Conservation (phyloP, 441 rosid species). For the Mallotus japonicus region DNA sequence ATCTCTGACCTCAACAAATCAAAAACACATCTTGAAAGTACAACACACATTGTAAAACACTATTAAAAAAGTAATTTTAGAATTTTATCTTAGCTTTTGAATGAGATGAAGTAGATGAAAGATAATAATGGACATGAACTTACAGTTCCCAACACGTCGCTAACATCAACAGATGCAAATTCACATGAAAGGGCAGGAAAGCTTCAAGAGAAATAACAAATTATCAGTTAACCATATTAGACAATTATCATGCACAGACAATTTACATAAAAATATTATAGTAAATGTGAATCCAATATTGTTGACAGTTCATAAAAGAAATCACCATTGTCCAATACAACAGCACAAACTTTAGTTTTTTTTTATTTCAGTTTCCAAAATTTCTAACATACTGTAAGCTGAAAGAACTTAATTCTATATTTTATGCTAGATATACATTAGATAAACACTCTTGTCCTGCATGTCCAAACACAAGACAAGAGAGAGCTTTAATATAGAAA, state of each 20-base stretch:
- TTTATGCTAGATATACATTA: no score
- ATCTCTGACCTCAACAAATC: not conserved
- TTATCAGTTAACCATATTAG: constrained; percentile 21
- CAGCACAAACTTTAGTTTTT: not conserved
- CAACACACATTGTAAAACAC: not conserved
- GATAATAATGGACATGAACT: constrained; percentile 38
- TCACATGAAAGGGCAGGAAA: constrained; percentile 98
- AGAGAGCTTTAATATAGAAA: not conserved
- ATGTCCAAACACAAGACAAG: not conserved
- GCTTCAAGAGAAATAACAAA: constrained; percentile 44
- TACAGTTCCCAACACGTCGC: constrained; percentile 97
- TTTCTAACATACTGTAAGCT: no score
- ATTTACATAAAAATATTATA: not conserved
- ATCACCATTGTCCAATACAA: not conserved
- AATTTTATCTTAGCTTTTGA: not conserved
- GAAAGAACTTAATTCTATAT: no score
- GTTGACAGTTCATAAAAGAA: not conserved
- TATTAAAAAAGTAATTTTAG: not conserved
- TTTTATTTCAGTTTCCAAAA: no score
- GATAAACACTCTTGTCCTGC: not conserved
- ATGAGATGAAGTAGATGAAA: constrained; percentile 8
- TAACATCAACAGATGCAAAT: constrained; percentile 94
- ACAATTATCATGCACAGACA: not conserved
- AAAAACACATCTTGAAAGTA: not conserved
- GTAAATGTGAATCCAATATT: not conserved